Conservation (phyloP, 179 eudicot genomes). For the Amaranthus tricolor region DNA sequence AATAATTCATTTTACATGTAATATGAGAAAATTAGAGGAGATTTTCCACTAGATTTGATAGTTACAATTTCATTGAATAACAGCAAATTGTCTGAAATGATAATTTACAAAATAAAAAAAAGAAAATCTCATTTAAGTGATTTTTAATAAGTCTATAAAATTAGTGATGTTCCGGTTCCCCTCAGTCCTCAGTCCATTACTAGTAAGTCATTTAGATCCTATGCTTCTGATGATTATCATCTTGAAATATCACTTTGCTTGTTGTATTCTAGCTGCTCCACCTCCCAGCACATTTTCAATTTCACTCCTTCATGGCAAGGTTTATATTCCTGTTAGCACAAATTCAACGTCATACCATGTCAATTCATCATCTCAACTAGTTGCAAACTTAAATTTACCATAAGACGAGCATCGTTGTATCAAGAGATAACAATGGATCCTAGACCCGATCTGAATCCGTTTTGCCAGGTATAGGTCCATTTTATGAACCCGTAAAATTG, state of each 20-base stretch:
- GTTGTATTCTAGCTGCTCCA: slow-evolving; percentile 66
- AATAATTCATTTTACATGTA: not conserved
- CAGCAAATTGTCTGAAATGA: slow-evolving; percentile 29
- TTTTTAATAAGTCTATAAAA: slow-evolving; percentile 18
- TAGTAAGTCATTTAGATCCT: slow-evolving; percentile 21
- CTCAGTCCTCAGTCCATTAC: not conserved
- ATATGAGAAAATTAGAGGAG: slow-evolving; percentile 21
- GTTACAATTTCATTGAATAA: slow-evolving; percentile 27
- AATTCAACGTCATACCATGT: not conserved
- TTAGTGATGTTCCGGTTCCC: slow-evolving; percentile 16
- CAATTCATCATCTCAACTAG: no score
- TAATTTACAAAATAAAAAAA: slow-evolving; percentile 17
- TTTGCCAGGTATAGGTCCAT: no score
- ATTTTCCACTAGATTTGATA: slow-evolving; percentile 20
- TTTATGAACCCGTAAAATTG: no score
- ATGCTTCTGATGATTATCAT: slow-evolving; percentile 15
- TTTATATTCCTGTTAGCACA: slow-evolving; percentile 53
- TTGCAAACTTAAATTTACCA: no score
- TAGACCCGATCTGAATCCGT: no score
- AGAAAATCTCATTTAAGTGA: slow-evolving; percentile 24
- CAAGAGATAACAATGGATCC: no score
- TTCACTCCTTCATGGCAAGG: slow-evolving; percentile 80
- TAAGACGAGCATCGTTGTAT: no score
- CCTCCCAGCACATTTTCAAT: slow-evolving; percentile 75
- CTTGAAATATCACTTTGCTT: slow-evolving; percentile 43